Evolutionary conservation across 306 rosid species (phyloP).

Genomic region (Alnus rubra): DNA sequence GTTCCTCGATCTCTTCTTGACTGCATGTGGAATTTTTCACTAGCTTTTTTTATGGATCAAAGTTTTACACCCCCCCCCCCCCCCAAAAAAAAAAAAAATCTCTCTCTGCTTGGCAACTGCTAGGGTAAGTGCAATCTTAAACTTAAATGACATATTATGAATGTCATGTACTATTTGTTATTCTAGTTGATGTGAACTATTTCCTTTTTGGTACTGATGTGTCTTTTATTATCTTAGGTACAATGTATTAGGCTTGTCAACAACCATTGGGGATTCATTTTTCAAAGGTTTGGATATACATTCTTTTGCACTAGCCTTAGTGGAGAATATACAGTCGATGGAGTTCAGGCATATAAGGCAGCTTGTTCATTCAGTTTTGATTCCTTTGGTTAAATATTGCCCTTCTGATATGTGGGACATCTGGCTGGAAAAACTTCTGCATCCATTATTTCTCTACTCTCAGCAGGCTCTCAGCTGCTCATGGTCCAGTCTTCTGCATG

Average conservation of each 20-base stretch:
- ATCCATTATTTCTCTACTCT: constrained; percentile 69
- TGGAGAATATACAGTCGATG: constrained; percentile 94
- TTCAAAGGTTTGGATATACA: constrained; percentile 70
- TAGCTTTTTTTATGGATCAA: too few relatives aligned
- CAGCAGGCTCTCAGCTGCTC: constrained; percentile 75
- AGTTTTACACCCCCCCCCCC: neutral
- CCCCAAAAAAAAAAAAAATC: too few relatives aligned
- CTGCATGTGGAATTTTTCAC: neutral
- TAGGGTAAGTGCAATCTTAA: neutral
- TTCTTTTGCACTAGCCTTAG: constrained; percentile 65
- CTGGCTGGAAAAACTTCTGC: constrained; percentile 89
- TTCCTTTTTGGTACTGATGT: constrained; percentile 25
- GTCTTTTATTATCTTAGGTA: constrained; percentile 51
- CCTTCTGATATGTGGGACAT: constrained; percentile 82
- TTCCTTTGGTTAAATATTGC: constrained; percentile 81
- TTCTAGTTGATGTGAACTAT: constrained; percentile 11
- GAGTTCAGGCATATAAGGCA: constrained; percentile 93
- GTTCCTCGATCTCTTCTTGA: neutral
- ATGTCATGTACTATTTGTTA: neutral
- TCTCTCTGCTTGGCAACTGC: too few relatives aligned
- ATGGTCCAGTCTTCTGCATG: constrained; percentile 83
- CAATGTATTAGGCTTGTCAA: constrained; percentile 87
- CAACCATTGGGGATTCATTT: constrained; percentile 79
- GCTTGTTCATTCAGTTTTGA: constrained; percentile 81
- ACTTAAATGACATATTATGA: neutral